Conservation (phyloP, 1,284 basidiomycete genomes). For the Marasmius oreades region DNA sequence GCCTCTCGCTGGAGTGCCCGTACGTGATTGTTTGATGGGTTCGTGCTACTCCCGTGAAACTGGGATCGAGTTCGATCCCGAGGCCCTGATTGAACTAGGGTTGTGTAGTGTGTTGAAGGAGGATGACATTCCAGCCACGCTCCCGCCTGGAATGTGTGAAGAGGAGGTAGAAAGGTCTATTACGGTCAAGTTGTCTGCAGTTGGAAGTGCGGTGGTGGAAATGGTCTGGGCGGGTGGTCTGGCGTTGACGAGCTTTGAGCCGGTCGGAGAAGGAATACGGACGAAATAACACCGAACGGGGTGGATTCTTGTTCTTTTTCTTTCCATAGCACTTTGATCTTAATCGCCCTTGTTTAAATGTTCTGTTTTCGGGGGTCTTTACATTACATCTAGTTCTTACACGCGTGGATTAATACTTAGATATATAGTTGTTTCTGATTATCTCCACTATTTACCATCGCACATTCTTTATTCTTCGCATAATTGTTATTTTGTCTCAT, state of each 20-base stretch:
- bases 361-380: no score
- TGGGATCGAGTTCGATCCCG: constrained; percentile 12
- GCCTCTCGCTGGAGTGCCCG: neutral
- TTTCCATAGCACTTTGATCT: no score
- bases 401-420: no score
- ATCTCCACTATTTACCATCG: neutral
- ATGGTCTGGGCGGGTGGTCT: constrained; percentile 13
- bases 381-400: no score
- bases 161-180: constrained; percentile 8
- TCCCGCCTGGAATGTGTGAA: constrained; percentile 4
- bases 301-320: no score
- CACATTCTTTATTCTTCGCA: neutral
- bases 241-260: constrained; percentile 13
- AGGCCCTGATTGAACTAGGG: constrained; percentile 11
- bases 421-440: neutral
- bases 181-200: constrained; percentile 10
- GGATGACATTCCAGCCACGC: neutral
- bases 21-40: constrained; percentile 6
- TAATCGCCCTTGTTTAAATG: no score
- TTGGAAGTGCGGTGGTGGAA: constrained; percentile 13
- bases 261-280: neutral
- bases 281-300: neutral
- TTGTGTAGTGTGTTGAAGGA: constrained; percentile 9
- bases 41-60: constrained; percentile 11
- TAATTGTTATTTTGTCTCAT: neutral